These are phyloP conservation scores for Amanita pseudoporphyria DNA, from an alignment of 768 basidiomycete genomes.

Conservation along the genomic window DNA sequence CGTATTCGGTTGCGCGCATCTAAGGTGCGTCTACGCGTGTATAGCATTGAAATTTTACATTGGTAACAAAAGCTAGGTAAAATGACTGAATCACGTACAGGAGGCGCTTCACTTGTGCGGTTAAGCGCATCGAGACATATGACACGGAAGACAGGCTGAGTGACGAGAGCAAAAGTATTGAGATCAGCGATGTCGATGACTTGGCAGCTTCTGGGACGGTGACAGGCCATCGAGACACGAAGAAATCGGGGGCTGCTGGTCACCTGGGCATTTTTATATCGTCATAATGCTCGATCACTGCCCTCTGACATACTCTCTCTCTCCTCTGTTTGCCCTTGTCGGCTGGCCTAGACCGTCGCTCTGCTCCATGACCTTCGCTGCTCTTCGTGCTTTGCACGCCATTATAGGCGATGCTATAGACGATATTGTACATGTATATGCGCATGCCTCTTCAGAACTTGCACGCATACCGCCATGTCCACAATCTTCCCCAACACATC, in stretches of 20 bases:
- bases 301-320: not conserved
- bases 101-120: not conserved
- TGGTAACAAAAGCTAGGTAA: not conserved
- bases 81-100: slow-evolving; percentile 6
- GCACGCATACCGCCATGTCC: slow-evolving; percentile 9
- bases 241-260: not conserved
- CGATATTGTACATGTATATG: slow-evolving; percentile 57
- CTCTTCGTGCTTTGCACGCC: slow-evolving; percentile 52
- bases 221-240: slow-evolving; percentile 4
- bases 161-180: slow-evolving; percentile 19
- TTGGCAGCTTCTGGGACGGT: slow-evolving; percentile 9
- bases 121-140: slow-evolving; percentile 3
- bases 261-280: not conserved
- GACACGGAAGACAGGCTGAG: slow-evolving; percentile 21
- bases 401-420: slow-evolving; percentile 61
- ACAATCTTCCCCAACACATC: slow-evolving; percentile 9
- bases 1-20: not conserved
- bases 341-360: not conserved
- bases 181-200: slow-evolving; percentile 18
- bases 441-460: slow-evolving; percentile 15
- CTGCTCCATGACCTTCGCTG: slow-evolving; percentile 46
- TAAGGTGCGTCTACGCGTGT: not conserved
- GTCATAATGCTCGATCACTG: slow-evolving; percentile 4
- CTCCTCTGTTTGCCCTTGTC: not conserved
- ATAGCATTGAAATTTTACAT: not conserved